Base-by-base conservation (phyloP, 1,284 basidiomycete species). In the Puccinia hordei region DNA sequence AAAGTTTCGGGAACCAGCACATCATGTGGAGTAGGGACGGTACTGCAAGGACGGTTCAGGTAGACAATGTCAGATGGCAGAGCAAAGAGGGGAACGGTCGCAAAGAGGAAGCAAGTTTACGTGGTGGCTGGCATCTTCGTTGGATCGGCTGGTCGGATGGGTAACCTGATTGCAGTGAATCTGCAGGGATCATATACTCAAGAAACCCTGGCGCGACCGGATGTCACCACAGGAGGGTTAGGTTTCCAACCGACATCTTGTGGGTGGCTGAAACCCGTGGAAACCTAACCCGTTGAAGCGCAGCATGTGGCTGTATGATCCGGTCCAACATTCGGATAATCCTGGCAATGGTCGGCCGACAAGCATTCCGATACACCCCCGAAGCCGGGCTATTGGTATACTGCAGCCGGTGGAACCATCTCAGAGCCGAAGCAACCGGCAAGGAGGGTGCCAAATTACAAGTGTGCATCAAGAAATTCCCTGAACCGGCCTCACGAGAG, bases 1-100 rank as follows among this genome's bases (percentile, higher is more conserved):
- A 97, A 91, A 86, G 95, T 97, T 91, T 97, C 95, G 87, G 95
- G 95, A 88, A 96, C 94, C 24, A 79, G 77, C 35, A 79, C 77
- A 71, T 79, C 77, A 33, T 79, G 77, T 22, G 68, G 53, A 33
- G 63, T 69, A 22, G 77, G 77, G 35, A 79, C 77, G 35, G 77
- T 59, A 12, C 77, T 79, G 33, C 10, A 49, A 27, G 33, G 30
- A 63, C 12, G 33, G 22, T 63, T 55, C 2, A 4, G n/a, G 24
- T 2, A 24, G 24, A 19, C 33, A 38, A 8, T 38, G 59, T 38
- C 30, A 63, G 33, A 19, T 33, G 24, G 27, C 15, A 38, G 59
- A 19, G 33, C 22, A 38, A 22, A 12, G 17, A 10, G 6, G 33
- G 33, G 15, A n/a, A 22, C 27, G 33, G 17, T 44, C 6, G 46